phyloP scores from a whole-genome alignment of 495 filamentous ascomycete genomes.

The Cairneyella variabilis region DNA sequence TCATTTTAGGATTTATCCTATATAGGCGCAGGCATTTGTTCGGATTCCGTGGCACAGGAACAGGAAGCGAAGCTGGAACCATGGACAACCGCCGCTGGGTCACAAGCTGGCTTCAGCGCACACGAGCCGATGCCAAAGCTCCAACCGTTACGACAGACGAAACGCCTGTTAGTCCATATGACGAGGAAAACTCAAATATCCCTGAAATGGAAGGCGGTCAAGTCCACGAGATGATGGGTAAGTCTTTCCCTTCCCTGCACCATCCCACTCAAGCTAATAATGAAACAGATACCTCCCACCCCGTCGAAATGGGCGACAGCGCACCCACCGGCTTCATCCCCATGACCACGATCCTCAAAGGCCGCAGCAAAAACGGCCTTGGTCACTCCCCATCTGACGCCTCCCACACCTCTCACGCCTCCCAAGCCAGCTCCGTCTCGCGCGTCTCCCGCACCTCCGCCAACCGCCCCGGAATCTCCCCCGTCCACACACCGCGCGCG shows the following conservation, averaged over 20 bases:
- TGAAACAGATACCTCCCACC: conserved; percentile 20
- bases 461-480: conserved; percentile 5
- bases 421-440: conserved; percentile 9
- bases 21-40: conserved; percentile 47
- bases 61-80: conserved; percentile 40
- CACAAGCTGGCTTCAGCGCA: conserved; percentile 40
- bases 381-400: conserved; percentile 5
- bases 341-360: conserved; percentile 1
- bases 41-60: conserved; percentile 28
- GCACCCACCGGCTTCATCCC: conserved; percentile 21
- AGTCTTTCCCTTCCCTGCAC: conserved; percentile 16
- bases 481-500: conserved; percentile 1
- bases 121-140: conserved; percentile 36
- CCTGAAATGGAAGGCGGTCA: conserved; percentile 27
- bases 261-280: conserved; percentile 2
- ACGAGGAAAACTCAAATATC: conserved; percentile 10
- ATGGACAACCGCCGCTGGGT: conserved; percentile 37
- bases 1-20: conserved; percentile 49
- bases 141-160: conserved; percentile 46
- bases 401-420: conserved; percentile 10
- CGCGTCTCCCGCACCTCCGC: conserved; percentile 4
- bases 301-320: conserved; percentile 23
- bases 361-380: conserved; percentile 4
- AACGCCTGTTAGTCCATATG: conserved; percentile 25
- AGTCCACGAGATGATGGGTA: conserved; percentile 43